Base-by-base conservation (phyloP, 2,329 filamentous ascomycete species). In the Aspergillus ruber region DNA sequence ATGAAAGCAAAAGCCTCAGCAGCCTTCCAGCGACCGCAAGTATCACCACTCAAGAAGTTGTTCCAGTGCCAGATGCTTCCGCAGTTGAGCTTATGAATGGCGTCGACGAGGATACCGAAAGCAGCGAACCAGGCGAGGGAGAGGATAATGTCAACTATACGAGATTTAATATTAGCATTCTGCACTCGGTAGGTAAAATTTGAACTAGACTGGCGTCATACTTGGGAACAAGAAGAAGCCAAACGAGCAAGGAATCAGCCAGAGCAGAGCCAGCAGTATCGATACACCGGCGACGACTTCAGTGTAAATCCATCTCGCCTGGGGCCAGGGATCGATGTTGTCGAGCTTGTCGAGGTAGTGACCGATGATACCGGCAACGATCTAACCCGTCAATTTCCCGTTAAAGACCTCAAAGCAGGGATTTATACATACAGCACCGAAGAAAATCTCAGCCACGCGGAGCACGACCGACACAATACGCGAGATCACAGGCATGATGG, bases 281-380 rank as follows among this genome's bases (percentile, higher is more conserved):
- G 83, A 81, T 15, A 90, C 60, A 17, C 76, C 83, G 2, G 87
- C 83, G 35, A 90, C 76, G 15, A 88, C 80, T 60, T 86, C 80
- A 41, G 85, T 80, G 73, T 88, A 90, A 69, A 90, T 88, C 71
- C 84, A 83, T 48, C 86, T 82, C 32, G 77, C 82, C 35, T 79
- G 70, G 15, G 74, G 70, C 75, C 79, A 83, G 50, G 73, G 67
- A 45, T 75, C 73, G 32, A 73, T 65, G 29, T 71, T 54, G 18
- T 71, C 50, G 44, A 72, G 71, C 3, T 68, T 56, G 62, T 82
- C 76, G 21, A 90, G 79, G 64, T 85, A 85, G 54, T 80, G 65
- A 44, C 83, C 84, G 49, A 84, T 81, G 51, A 89, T 74, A 50
- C 84, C 86, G 20, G 84, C 82, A 44, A 88, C 82, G 51, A 75